Percentiles rank a stretch among this genome's conserved stretches.
These are phyloP conservation scores for Fusarium paranaense DNA, from an alignment of 2,329 filamentous ascomycete genomes.

Conservation along the genomic window DNA sequence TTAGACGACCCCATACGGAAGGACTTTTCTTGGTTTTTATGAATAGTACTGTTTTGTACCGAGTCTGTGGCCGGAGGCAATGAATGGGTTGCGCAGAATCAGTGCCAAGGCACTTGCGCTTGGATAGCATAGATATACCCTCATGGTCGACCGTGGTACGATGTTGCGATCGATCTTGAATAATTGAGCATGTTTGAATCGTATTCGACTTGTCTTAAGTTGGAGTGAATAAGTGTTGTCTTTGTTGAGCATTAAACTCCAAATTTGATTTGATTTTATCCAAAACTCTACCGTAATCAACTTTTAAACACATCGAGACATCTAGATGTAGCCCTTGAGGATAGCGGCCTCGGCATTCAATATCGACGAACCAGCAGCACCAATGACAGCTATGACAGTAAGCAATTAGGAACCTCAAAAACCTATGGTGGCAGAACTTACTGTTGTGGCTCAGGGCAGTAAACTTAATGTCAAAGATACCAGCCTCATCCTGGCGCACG, in stretches of 20 bases:
- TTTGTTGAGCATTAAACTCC: conserved; percentile 1
- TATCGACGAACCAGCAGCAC: conserved; percentile 95
- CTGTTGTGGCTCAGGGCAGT: conserved; percentile 88
- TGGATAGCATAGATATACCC: conserved; percentile 35
- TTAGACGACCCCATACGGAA: conserved; percentile 26
- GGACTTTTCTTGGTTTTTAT: conserved; percentile 12
- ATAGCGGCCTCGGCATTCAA: conserved; percentile 93
- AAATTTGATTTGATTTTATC: conserved; percentile 8
- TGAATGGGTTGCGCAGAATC: conserved; percentile 14
- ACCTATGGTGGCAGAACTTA: conserved; percentile 50
- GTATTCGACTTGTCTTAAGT: neutral
- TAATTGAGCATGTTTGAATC: conserved; percentile 19
- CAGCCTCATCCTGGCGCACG: conserved; percentile 85
- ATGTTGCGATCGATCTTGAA: conserved; percentile 23
- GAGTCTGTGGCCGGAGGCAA: conserved; percentile 14
- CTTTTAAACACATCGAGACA: conserved; percentile 3
- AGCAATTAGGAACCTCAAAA: neutral
- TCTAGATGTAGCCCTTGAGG: conserved; percentile 84
- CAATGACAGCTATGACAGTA: conserved; percentile 77
- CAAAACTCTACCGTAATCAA: neutral
- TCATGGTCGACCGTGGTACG: conserved; percentile 26
- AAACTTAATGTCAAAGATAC: conserved; percentile 95
- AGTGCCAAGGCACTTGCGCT: conserved; percentile 18
- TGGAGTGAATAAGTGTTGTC: neutral
- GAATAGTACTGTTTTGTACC: conserved; percentile 3